Percentiles rank a stretch among this genome's conserved stretches.
phyloP scores from a whole-genome alignment of 768 basidiomycete species.

The Hirschioporus abietinus region DNA sequence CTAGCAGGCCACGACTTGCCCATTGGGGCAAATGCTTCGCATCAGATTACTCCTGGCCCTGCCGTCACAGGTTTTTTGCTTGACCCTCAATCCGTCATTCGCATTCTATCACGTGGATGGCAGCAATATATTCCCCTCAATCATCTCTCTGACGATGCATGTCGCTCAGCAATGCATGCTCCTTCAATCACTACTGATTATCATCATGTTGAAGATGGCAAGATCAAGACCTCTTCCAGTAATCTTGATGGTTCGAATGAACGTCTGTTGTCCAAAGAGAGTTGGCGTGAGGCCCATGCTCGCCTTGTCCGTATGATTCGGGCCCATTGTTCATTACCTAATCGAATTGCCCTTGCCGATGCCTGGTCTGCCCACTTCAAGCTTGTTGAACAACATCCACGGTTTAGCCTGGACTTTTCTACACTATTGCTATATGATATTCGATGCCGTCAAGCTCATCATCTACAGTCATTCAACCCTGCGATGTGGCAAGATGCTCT shows the following conservation, averaged over 20 bases:
- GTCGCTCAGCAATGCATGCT: neutral
- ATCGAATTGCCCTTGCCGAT: neutral
- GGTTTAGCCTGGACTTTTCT: neutral
- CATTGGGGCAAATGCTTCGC: neutral
- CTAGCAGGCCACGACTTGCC: too few relatives aligned
- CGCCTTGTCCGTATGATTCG: neutral
- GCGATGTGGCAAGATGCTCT: neutral
- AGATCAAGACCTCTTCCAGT: conserved; percentile 15
- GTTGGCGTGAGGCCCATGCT: neutral
- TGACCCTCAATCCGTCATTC: neutral
- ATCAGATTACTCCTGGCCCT: neutral
- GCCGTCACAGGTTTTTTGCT: neutral
- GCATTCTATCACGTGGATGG: neutral
- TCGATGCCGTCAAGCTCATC: neutral
- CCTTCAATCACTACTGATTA: conserved; percentile 37
- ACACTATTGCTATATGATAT: neutral
- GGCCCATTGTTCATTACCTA: neutral
- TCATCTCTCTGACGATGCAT: neutral
- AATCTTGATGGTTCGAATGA: neutral
- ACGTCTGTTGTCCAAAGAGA: neutral
- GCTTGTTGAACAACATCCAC: neutral
- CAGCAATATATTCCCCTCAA: neutral
- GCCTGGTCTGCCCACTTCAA: neutral
- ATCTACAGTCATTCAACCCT: neutral
- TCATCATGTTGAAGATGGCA: conserved; percentile 40